Base-by-base conservation (phyloP, 352 stramenopile species). In the Halophytophthora polymorphica region DNA sequence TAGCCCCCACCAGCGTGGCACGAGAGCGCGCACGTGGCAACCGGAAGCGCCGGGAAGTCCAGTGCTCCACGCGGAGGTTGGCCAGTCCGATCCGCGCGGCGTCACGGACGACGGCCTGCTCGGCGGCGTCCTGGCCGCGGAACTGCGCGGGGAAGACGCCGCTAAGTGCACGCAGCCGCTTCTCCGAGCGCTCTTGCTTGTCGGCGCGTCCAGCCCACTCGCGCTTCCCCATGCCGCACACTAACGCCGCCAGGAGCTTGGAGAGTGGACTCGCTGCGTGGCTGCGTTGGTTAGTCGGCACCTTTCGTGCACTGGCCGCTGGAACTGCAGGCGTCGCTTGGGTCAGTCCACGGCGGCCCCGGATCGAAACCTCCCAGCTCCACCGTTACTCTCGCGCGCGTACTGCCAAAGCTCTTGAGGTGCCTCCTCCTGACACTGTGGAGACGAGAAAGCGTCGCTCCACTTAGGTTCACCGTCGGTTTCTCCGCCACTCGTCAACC, bases 181-280 rank as follows among this genome's bases (percentile, higher is more conserved):
- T 31, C 4, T 8, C 25, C 25, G 62, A 55, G 3, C n/a, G n/a
- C n/a, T n/a, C n/a, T n/a, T n/a, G n/a, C n/a, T n/a, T n/a, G n/a
- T 66, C 58, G 15, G 58, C 61, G 41, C 58, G 23, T 13, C 43
- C 25, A 21, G 58, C 53, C 58, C 53, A 67, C 33, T 59, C 58
- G 37, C 44, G 53, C 43, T 67, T 67, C 17, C 58, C 48, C 58
- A 67, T 67, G n/a, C 0, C 44, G 54, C 48, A 46, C 51, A 59
- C 43, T 46, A 53, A 28, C 21, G 25, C 25, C 53, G 35, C 11
- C 11, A 6, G 6, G 2, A 38, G 29, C 33, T 3, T 38, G 11
- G 33, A 38, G 15, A 3, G 4, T 38, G 33, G 33, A 31, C 4
- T 8, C 25, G 8, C 25, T 8, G 25, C 8, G 25, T 31, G 25